These are phyloP conservation scores for Pseudozyma tsukubaensis DNA, from an alignment of 1,284 basidiomycete species.

Conservation along the genomic window DNA sequence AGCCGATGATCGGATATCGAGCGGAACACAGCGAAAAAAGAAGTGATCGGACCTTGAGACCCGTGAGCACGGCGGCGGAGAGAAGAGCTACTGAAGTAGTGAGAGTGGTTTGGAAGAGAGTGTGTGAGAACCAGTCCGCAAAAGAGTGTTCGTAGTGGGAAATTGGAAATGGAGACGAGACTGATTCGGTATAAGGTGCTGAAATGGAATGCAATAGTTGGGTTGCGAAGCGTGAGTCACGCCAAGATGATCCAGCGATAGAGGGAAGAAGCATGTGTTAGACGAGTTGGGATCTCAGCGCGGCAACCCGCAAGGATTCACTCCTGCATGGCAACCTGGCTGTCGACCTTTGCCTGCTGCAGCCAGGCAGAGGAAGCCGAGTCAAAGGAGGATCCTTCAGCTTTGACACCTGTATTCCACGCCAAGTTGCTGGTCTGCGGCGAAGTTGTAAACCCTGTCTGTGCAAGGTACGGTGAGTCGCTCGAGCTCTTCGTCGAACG, in stretches of 20 bases:
- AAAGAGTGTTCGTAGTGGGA: neutral
- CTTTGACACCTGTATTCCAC: neutral
- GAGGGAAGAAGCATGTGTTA: neutral
- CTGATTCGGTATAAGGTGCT: neutral
- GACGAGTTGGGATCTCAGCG: too few species aligned
- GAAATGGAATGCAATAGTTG: neutral
- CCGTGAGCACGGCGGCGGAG: too few species aligned
- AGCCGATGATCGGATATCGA: too few species aligned
- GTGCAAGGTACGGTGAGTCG: neutral
- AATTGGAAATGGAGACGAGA: neutral
- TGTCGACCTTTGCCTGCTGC: neutral
- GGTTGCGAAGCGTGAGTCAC: neutral
- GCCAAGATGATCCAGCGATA: neutral
- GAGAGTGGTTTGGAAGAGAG: neutral
- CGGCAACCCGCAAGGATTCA: neutral
- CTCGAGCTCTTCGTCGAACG: neutral
- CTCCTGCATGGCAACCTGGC: neutral
- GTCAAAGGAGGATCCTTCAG: neutral
- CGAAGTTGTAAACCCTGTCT: neutral
- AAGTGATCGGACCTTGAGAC: too few species aligned
- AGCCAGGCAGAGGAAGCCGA: neutral
- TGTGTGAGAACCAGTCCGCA: conserved; percentile 3
- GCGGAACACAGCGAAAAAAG: too few species aligned
- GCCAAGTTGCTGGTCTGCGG: neutral
- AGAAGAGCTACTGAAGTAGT: too few species aligned